These are phyloP conservation scores for Magnolia sinica DNA, from an alignment of 164 flowering plant genomes.

Conservation along the genomic window DNA sequence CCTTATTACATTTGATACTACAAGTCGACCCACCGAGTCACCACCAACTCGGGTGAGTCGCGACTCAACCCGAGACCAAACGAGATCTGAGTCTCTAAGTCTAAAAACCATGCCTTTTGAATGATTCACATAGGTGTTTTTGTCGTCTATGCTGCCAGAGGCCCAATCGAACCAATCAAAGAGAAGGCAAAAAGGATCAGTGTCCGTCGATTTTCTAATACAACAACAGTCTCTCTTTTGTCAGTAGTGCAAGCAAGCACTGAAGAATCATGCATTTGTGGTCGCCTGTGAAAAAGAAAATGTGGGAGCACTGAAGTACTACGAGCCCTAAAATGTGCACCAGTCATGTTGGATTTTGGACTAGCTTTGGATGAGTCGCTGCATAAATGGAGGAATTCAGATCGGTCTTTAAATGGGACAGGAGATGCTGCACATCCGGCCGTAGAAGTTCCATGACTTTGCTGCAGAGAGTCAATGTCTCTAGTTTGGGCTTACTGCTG, in stretches of 20 bases:
- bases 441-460: slow-evolving; percentile 65
- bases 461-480: slow-evolving; percentile 63
- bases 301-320: not conserved
- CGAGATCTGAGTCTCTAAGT: too few relatives aligned
- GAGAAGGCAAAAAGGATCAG: not conserved
- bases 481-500: slow-evolving; percentile 76
- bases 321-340: not conserved
- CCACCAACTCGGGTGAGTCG: too few relatives aligned
- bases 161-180: not conserved
- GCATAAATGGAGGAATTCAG: slow-evolving; percentile 78
- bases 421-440: slow-evolving; percentile 86
- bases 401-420: slow-evolving; percentile 81
- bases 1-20: too few relatives aligned
- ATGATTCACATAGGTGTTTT: too few relatives aligned
- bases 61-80: too few relatives aligned
- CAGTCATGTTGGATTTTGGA: slow-evolving; percentile 35
- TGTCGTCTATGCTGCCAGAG: too few relatives aligned
- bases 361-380: slow-evolving; percentile 72
- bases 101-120: too few relatives aligned
- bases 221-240: not conserved
- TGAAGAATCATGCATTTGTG: not conserved
- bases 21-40: too few relatives aligned
- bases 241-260: not conserved
- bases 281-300: not conserved
- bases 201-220: not conserved